Evolutionary conservation across 306 rosid genomes (phyloP).

Genomic region (Corylus avellana): DNA sequence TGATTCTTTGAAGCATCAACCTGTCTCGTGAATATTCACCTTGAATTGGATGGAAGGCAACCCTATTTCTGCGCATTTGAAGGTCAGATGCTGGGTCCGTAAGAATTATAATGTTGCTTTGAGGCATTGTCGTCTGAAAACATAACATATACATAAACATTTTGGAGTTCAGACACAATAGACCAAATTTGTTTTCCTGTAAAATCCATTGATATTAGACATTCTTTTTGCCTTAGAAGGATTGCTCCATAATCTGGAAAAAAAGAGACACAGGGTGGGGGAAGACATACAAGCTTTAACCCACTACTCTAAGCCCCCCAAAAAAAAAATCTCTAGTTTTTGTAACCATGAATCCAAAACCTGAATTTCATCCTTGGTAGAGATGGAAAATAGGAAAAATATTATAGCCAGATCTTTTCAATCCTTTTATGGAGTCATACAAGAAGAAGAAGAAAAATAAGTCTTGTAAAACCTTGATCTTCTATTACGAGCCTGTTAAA

Average conservation of each 20-base stretch:
- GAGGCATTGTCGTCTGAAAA: slow-evolving; percentile 78
- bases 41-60: slow-evolving; percentile 64
- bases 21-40: slow-evolving; percentile 92
- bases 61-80: slow-evolving; percentile 58
- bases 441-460: not conserved
- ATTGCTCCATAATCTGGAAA: not conserved
- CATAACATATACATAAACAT: slow-evolving; percentile 8
- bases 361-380: not conserved
- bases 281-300: not conserved
- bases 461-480: not conserved
- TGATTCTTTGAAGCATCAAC: slow-evolving; percentile 99
- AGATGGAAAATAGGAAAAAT: not conserved
- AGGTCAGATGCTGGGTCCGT: slow-evolving; percentile 82
- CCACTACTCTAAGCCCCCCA: not conserved
- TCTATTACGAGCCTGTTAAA: slow-evolving; percentile 2
- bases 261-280: not conserved
- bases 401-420: not conserved
- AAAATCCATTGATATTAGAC: not conserved
- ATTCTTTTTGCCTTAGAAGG: not conserved
- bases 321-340: not conserved
- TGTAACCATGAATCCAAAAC: not conserved
- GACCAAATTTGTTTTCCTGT: not conserved
- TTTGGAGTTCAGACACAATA: not conserved
- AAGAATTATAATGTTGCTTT: slow-evolving; percentile 63
- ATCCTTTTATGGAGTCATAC: not conserved